These are phyloP conservation scores for Epichloe elymi DNA, from an alignment of 2,329 filamentous ascomycete species.

Conservation along the genomic window DNA sequence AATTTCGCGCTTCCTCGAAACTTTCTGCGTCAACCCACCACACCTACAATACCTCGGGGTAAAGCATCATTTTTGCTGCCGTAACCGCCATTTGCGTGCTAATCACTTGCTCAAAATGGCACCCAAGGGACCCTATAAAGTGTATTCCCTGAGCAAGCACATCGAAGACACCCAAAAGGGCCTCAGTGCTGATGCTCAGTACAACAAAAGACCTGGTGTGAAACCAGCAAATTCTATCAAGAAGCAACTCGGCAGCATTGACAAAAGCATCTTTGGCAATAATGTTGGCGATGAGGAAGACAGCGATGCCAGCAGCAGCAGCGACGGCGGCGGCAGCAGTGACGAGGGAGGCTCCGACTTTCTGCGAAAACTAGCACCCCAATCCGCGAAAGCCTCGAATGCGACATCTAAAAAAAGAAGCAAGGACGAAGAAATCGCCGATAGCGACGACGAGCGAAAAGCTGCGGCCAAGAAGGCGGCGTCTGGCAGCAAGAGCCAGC, in stretches of 20 bases:
- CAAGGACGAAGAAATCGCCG: conserved; percentile 27
- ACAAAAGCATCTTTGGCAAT: conserved; percentile 17
- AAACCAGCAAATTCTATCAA: conserved; percentile 18
- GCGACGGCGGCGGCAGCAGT: conserved; percentile 21
- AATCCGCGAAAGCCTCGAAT: conserved; percentile 6
- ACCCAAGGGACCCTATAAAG: conserved; percentile 22
- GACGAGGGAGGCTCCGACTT: conserved; percentile 20
- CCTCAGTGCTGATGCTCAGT: conserved; percentile 19
- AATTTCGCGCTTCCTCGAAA: conserved; percentile 8
- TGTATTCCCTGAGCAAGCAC: conserved; percentile 25
- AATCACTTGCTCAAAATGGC: conserved; percentile 18
- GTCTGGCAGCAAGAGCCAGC: conserved; percentile 4
- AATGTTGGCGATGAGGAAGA: conserved; percentile 18
- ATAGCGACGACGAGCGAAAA: conserved; percentile 27
- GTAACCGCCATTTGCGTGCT: conserved; percentile 1
- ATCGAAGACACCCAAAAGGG: conserved; percentile 25
- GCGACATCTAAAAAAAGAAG: conserved; percentile 14
- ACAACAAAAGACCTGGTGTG: conserved; percentile 16
- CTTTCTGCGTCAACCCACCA: conserved; percentile 1
- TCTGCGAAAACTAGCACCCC: conserved; percentile 18
- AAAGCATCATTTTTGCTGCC: background rate
- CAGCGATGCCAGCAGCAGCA: conserved; percentile 19
- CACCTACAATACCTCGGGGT: background rate
- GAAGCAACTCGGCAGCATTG: conserved; percentile 12
- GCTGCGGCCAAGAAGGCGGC: conserved; percentile 13